These are phyloP conservation scores for Vitis hybrid DNA, from an alignment of 177 flowering plant genomes.

Conservation along the genomic window DNA sequence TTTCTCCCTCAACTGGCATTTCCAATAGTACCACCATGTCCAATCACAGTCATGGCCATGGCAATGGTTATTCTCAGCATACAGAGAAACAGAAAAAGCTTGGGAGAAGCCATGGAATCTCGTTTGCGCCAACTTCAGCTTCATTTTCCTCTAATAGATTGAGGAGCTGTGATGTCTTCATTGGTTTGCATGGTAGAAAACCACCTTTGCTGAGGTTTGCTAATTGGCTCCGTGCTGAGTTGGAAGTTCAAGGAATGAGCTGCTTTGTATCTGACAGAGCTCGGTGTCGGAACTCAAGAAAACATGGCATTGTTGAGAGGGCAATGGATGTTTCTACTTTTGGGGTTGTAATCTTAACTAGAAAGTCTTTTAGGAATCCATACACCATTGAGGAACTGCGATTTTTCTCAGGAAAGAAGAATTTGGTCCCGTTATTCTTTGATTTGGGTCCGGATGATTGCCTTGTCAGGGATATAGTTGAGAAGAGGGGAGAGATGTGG, in stretches of 20 bases:
- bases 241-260: slow-evolving; percentile 83
- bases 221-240: slow-evolving; percentile 86
- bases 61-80: slow-evolving; percentile 29
- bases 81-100: slow-evolving; percentile 42
- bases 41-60: slow-evolving; percentile 31
- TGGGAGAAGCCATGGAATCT: slow-evolving; percentile 36
- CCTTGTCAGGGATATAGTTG: slow-evolving; percentile 82
- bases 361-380: slow-evolving; percentile 80
- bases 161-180: slow-evolving; percentile 83
- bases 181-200: slow-evolving; percentile 82
- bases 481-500: slow-evolving; percentile 87
- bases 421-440: slow-evolving; percentile 81
- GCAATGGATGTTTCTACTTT: slow-evolving; percentile 79
- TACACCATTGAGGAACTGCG: slow-evolving; percentile 85
- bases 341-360: slow-evolving; percentile 80
- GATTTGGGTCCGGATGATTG: slow-evolving; percentile 87
- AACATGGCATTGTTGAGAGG: slow-evolving; percentile 60
- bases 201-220: slow-evolving; percentile 72
- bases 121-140: slow-evolving; percentile 41
- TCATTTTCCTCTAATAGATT: slow-evolving; percentile 51
- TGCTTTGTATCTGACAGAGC: slow-evolving; percentile 87
- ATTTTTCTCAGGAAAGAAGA: slow-evolving; percentile 74
- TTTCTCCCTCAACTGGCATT: slow-evolving; percentile 49
- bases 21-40: slow-evolving; percentile 40
- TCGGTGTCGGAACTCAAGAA: slow-evolving; percentile 65